Conservation (phyloP, 495 filamentous ascomycete species). For the Monascus purpureus region DNA sequence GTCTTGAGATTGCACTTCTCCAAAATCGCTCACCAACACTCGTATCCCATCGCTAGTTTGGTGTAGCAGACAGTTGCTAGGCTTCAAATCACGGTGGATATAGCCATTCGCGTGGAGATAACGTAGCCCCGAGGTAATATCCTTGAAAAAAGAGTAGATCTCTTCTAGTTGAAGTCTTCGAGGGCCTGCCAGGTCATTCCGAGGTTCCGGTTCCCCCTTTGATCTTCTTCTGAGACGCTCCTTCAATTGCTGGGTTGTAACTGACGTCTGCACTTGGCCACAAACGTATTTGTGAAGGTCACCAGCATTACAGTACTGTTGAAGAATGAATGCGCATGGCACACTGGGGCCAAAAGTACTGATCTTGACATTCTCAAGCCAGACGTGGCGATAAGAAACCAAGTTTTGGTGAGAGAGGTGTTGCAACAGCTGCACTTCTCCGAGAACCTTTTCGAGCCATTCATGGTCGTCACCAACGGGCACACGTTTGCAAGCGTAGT, state of each 20-base stretch:
- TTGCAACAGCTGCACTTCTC: conserved; percentile 85
- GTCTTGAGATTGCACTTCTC: conserved; percentile 79
- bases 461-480: conserved; percentile 91
- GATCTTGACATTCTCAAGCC: conserved; percentile 80
- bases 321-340: conserved; percentile 89
- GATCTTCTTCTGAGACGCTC: conserved; percentile 70
- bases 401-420: conserved; percentile 86
- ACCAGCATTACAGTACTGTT: conserved; percentile 94
- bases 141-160: conserved; percentile 93
- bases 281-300: conserved; percentile 79
- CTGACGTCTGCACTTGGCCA: conserved; percentile 42
- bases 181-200: conserved; percentile 33
- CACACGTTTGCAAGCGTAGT: conserved; percentile 94
- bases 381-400: conserved; percentile 94
- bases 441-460: conserved; percentile 87
- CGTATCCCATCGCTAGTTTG: conserved; percentile 50
- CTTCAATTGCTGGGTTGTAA: conserved; percentile 71
- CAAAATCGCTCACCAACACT: conserved; percentile 93
- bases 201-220: conserved; percentile 41
- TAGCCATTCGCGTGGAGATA: conserved; percentile 89
- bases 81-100: conserved; percentile 92
- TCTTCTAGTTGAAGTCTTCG: conserved; percentile 72
- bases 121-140: conserved; percentile 81
- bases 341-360: conserved; percentile 81
- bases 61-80: conserved; percentile 88